Evolutionary conservation across 1,139 yeast genomes (phyloP).

Genomic region (Scheffersomyces cryptocercus): DNA sequence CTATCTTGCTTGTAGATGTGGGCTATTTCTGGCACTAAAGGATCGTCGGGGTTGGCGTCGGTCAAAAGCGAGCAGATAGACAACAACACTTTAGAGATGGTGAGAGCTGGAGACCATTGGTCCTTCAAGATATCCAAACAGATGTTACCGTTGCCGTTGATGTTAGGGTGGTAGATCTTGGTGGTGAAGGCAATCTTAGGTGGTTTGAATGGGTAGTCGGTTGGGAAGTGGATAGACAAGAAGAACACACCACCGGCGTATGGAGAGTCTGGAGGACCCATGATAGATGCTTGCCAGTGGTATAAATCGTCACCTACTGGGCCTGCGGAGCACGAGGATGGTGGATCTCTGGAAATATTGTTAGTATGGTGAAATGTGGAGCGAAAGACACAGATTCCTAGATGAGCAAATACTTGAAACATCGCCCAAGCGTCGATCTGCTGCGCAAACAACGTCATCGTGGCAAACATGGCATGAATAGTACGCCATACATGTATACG

Average conservation of each 20-base stretch:
- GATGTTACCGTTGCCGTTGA: conserved; percentile 84
- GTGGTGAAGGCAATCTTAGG: conserved; percentile 92
- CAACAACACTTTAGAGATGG: conserved; percentile 84
- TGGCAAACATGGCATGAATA: not conserved
- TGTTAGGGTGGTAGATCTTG: conserved; percentile 88
- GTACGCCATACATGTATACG: too few relatives aligned
- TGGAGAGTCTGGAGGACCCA: conserved; percentile 95
- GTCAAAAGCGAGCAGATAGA: conserved; percentile 90
- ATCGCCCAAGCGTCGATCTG: not conserved
- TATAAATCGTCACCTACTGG: conserved; percentile 96
- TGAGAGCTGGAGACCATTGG: conserved; percentile 90
- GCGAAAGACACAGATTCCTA: not conserved
- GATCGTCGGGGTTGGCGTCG: conserved; percentile 99
- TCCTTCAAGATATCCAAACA: conserved; percentile 84
- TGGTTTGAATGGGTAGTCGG: conserved; percentile 93
- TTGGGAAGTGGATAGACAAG: conserved; percentile 89
- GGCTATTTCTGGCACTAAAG: conserved; percentile 97
- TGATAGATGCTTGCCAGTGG: conserved; percentile 97
- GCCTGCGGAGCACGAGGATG: conserved; percentile 98
- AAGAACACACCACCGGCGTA: conserved; percentile 93
- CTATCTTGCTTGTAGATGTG: conserved; percentile 95
- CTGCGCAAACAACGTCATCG: not conserved
- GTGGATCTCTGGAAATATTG: conserved; percentile 76
- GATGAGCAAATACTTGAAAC: not conserved
- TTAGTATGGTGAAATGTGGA: conserved; percentile 24